These are phyloP conservation scores for Diplocarpon mali DNA, from an alignment of 2,329 filamentous ascomycete species.

Conservation along the genomic window DNA sequence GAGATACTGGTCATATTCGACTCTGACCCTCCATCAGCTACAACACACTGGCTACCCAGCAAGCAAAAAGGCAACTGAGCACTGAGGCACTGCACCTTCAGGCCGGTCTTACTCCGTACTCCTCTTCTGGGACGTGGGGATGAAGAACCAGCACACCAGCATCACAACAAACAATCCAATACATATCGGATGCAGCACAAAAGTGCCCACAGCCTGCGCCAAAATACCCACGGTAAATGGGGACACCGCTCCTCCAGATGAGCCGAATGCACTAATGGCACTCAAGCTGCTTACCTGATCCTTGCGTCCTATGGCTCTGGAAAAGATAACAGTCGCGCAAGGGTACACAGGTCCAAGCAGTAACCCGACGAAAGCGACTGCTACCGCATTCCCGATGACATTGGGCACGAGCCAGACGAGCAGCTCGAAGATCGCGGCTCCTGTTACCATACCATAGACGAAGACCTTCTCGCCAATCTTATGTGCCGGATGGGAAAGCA, in stretches of 20 bases:
- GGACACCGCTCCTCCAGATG: slow-evolving; percentile 56
- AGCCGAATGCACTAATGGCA: slow-evolving; percentile 59
- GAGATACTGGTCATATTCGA: too few relatives aligned
- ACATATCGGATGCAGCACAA: slow-evolving; percentile 45
- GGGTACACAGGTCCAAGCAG: slow-evolving; percentile 73
- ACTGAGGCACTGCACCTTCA: too few relatives aligned
- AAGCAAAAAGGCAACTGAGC: too few relatives aligned
- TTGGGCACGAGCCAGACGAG: slow-evolving; percentile 71
- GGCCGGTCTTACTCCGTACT: slow-evolving; percentile 39
- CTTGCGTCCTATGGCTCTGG: slow-evolving; percentile 44
- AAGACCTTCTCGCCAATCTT: slow-evolving; percentile 59
- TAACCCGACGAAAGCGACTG: slow-evolving; percentile 59
- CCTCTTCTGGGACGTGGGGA: slow-evolving; percentile 45
- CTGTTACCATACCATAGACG: slow-evolving; percentile 50
- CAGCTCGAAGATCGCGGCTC: slow-evolving; percentile 58
- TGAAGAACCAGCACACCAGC: slow-evolving; percentile 50
- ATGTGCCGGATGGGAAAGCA: slow-evolving; percentile 55
- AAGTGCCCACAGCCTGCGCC: slow-evolving; percentile 35
- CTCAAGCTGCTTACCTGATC: slow-evolving; percentile 54
- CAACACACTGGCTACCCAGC: too few relatives aligned
- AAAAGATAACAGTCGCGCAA: slow-evolving; percentile 55
- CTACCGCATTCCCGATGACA: slow-evolving; percentile 57
- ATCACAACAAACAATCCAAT: slow-evolving; percentile 55
- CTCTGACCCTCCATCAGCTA: too few relatives aligned
- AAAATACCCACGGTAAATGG: slow-evolving; percentile 38